Conservation (phyloP, 2,329 filamentous ascomycete species). For the Pseudogymnoascus sp. region DNA sequence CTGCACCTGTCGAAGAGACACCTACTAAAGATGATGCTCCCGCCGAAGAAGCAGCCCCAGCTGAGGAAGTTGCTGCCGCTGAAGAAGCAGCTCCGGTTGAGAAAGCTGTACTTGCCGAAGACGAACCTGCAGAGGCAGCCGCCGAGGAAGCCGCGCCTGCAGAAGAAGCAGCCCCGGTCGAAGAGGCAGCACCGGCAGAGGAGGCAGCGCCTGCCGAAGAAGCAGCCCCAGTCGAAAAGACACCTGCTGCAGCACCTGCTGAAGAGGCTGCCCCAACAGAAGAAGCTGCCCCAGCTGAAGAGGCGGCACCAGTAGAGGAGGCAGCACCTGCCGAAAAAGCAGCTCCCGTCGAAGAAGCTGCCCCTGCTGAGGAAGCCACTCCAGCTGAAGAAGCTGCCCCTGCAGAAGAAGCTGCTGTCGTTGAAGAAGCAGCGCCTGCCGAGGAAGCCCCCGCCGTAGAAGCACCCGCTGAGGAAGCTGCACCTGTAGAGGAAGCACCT, state of each 20-base stretch:
- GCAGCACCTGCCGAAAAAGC: background rate
- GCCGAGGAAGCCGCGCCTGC: no score
- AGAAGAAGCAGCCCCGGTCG: conserved; percentile 13
- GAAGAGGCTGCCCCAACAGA: background rate
- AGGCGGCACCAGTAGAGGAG: background rate
- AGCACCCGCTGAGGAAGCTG: conserved; percentile 3
- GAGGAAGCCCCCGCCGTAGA: no score
- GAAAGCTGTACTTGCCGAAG: conserved; percentile 17
- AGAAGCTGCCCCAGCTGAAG: background rate
- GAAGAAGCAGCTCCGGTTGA: conserved; percentile 11
- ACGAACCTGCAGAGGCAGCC: conserved; percentile 13
- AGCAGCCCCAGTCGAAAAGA: background rate
- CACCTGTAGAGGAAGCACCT: background rate
- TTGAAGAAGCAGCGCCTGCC: background rate
- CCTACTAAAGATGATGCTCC: background rate
- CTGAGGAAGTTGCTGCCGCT: background rate
- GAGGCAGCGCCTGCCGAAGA: conserved; percentile 1
- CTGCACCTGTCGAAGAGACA: conserved; percentile 9
- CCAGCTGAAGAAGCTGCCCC: background rate
- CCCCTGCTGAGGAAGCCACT: background rate
- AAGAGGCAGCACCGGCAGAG: conserved; percentile 14
- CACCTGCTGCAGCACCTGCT: background rate
- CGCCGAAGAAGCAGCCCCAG: background rate
- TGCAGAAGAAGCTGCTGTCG: background rate
- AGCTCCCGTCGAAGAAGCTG: background rate